Percentiles rank a stretch among this genome's conserved stretches.
Evolutionary conservation across 257 asterid genomes (phyloP).

Genomic region (Hygrophila difformis): DNA sequence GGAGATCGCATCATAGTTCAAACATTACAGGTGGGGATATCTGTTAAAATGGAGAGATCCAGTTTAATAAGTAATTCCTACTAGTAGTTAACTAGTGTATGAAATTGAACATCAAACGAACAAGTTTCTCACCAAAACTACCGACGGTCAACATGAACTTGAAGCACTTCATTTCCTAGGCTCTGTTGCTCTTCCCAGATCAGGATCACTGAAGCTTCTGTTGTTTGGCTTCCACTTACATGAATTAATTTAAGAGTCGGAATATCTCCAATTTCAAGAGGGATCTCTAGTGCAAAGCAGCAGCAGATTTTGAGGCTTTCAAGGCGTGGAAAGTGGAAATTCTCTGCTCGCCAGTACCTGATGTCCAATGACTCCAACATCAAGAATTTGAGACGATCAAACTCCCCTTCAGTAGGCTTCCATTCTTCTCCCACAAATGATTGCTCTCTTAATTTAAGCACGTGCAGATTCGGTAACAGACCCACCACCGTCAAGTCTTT

Average conservation of each 20-base stretch:
- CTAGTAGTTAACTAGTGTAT: no score
- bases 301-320: background rate
- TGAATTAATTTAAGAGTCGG: background rate
- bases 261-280: background rate
- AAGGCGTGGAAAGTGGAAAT: background rate
- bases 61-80: no score
- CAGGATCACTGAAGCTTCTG: background rate
- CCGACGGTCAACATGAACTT: no score
- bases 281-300: background rate
- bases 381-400: conserved; percentile 1
- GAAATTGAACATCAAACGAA: no score
- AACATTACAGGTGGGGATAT: no score
- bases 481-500: background rate
- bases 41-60: no score
- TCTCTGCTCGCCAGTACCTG: background rate
- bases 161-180: no score
- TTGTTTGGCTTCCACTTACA: background rate
- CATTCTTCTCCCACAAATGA: background rate
- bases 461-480: conserved; percentile 6
- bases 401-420: background rate
- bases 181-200: no score
- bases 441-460: background rate
- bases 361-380: background rate
- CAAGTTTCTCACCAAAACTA: no score
- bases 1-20: no score